These are phyloP conservation scores for Hymenoscyphus fraxineus DNA, from an alignment of 2,329 filamentous ascomycete species.

Conservation along the genomic window DNA sequence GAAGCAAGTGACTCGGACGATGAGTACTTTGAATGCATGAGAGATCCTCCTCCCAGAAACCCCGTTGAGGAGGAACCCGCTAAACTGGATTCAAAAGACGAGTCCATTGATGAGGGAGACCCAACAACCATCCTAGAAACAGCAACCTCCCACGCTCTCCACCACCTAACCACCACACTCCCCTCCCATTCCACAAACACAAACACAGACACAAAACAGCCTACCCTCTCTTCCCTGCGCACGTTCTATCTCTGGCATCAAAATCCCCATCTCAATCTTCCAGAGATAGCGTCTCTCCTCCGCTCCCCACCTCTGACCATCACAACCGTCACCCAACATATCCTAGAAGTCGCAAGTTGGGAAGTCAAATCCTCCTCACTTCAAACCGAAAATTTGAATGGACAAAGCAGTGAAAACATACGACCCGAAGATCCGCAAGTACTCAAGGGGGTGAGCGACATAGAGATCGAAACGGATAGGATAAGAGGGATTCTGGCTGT, in stretches of 20 bases:
- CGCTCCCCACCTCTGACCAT: slow-evolving; percentile 56
- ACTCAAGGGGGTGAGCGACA: neutral
- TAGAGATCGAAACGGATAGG: slow-evolving; percentile 39
- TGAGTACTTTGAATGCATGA: neutral
- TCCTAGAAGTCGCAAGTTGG: slow-evolving; percentile 51
- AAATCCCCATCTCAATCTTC: slow-evolving; percentile 46
- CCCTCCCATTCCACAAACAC: slow-evolving; percentile 25
- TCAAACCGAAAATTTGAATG: neutral
- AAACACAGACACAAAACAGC: slow-evolving; percentile 9
- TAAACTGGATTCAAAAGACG: neutral
- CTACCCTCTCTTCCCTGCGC: slow-evolving; percentile 41
- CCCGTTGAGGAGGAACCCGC: neutral
- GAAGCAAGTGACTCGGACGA: neutral
- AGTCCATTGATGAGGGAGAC: neutral
- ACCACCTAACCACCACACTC: slow-evolving; percentile 14
- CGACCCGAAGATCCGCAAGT: neutral
- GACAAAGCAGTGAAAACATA: neutral
- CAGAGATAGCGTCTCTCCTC: slow-evolving; percentile 51
- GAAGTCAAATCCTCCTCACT: slow-evolving; percentile 34
- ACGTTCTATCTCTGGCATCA: slow-evolving; percentile 63
- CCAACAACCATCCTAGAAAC: slow-evolving; percentile 1
- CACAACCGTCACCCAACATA: slow-evolving; percentile 54
- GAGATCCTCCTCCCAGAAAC: neutral
- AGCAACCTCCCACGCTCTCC: slow-evolving; percentile 8
- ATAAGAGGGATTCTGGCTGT: slow-evolving; percentile 42